Conservation (phyloP, 768 basidiomycete species). For the Exidia glandulosa region DNA sequence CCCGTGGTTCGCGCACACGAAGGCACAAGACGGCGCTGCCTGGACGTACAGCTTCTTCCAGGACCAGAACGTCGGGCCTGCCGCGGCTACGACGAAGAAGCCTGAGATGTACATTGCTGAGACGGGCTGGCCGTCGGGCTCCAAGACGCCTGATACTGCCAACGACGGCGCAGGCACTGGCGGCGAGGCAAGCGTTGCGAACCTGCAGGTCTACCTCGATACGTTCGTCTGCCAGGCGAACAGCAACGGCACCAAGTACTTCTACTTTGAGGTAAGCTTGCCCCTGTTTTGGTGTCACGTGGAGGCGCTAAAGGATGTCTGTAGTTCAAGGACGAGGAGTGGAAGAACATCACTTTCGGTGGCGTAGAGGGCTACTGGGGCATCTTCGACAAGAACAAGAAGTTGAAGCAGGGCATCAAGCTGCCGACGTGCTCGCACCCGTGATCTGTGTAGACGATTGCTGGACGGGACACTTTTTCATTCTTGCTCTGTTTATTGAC, state of each 20-base stretch:
- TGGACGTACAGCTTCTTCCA: slow-evolving; percentile 83
- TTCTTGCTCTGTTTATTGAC: too few relatives aligned
- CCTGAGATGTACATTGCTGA: slow-evolving; percentile 89
- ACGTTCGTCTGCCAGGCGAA: slow-evolving; percentile 85
- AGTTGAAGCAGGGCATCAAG: slow-evolving; percentile 21
- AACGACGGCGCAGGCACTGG: slow-evolving; percentile 23
- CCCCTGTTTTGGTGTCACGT: neutral
- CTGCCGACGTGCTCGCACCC: slow-evolving; percentile 19
- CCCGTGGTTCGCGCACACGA: slow-evolving; percentile 33
- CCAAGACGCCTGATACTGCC: slow-evolving; percentile 49
- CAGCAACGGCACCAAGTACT: slow-evolving; percentile 69
- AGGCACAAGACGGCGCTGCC: slow-evolving; percentile 38
- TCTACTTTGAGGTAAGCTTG: slow-evolving; percentile 64
- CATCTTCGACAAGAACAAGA: slow-evolving; percentile 42
- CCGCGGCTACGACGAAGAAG: slow-evolving; percentile 48
- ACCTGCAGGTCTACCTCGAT: slow-evolving; percentile 64
- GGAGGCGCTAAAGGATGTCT: neutral
- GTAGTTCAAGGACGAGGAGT: slow-evolving; percentile 57
- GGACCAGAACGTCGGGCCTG: slow-evolving; percentile 46
- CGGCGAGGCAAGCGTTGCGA: slow-evolving; percentile 20
- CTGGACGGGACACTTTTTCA: too few relatives aligned
- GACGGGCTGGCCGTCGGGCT: slow-evolving; percentile 72
- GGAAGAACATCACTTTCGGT: slow-evolving; percentile 67
- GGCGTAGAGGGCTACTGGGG: slow-evolving; percentile 76
- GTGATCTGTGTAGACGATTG: neutral